Evolutionary conservation across 352 stramenopile species (phyloP), one percentile per base, ranked within the genome.

Genomic region (Phytophthora podocarpi): DNA sequence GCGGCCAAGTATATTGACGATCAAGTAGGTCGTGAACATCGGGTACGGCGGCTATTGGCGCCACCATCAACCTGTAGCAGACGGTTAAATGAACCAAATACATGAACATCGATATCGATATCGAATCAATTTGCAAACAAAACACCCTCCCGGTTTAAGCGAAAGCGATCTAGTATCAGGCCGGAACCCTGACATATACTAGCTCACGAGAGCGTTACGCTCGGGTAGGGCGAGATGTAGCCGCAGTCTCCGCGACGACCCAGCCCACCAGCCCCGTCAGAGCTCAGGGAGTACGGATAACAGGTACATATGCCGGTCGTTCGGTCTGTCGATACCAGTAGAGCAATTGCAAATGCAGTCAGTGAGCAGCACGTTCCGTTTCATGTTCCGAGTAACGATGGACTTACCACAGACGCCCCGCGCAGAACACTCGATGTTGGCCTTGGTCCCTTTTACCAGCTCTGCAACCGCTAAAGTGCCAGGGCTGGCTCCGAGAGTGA

Each of bases 171-270:
- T n/a, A n/a, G n/a, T n/a, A n/a, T n/a, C n/a, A n/a, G n/a, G n/a
- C n/a, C n/a, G n/a, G n/a, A n/a, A n/a, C n/a, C n/a, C n/a, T n/a
- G n/a, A n/a, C n/a, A n/a, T n/a, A n/a, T n/a, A n/a, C n/a, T n/a
- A n/a, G n/a, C 21, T 64, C 41, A 80, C 2, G 74, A 70, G 5
- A 84, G 62, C 28, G 74, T 37, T 8, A 80, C 59, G 41, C 50
- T 86, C 26, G 76, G 76, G 49, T 90, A 93, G 10, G 82, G 80
- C 9, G 85, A 81, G 12, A 87, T 65, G 64, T 95, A 96, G 10
- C 94, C 91, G 68, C 95, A 98, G 69, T 98, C 94, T 34, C 93
- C 95, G 16, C 91, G 80, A 27, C 76, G 79, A 13, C 92, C 93
- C 23, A 81, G 57, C 30, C 82, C 85, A 13, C 88, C 91, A 46